phyloP scores from a whole-genome alignment of 139 green algal species.

The Coelastrella sp. region DNA sequence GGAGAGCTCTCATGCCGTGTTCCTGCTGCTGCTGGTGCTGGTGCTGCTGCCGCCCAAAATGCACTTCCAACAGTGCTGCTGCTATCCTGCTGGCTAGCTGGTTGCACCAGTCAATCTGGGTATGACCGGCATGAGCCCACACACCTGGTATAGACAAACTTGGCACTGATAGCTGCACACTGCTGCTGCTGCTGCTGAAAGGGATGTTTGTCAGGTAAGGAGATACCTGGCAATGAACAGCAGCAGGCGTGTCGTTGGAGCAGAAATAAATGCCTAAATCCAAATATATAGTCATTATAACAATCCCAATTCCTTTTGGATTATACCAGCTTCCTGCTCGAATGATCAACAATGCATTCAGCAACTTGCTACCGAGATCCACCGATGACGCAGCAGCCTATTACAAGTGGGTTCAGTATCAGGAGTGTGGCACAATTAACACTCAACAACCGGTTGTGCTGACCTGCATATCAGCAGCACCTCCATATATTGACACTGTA shows the following conservation, averaged over 20 bases:
- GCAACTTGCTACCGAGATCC: too few relatives aligned
- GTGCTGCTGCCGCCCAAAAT: constrained; percentile 17
- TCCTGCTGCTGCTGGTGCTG: neutral
- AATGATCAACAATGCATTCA: too few relatives aligned
- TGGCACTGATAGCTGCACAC: constrained; percentile 9
- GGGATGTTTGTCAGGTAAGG: constrained; percentile 8
- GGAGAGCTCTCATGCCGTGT: neutral
- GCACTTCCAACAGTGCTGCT: constrained; percentile 45
- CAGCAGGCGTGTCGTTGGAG: neutral
- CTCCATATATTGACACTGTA: constrained; percentile 54
- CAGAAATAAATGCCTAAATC: too few relatives aligned
- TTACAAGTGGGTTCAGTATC: too few relatives aligned
- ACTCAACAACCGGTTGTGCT: neutral
- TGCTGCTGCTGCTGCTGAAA: constrained; percentile 24
- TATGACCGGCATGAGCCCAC: constrained; percentile 59
- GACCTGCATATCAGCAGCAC: constrained; percentile 63
- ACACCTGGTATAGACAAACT: constrained; percentile 51
- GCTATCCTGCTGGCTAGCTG: constrained; percentile 54
- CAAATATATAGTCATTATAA: too few relatives aligned
- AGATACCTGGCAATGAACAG: constrained; percentile 30
- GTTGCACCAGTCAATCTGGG: constrained; percentile 66
- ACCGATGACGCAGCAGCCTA: too few relatives aligned
- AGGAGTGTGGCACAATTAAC: too few relatives aligned
- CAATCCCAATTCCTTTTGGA: too few relatives aligned
- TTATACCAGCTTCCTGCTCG: too few relatives aligned